Evolutionary conservation across 176 grass and related monocot genomes (phyloP).

Genomic region (Eragrostis nindensis): DNA sequence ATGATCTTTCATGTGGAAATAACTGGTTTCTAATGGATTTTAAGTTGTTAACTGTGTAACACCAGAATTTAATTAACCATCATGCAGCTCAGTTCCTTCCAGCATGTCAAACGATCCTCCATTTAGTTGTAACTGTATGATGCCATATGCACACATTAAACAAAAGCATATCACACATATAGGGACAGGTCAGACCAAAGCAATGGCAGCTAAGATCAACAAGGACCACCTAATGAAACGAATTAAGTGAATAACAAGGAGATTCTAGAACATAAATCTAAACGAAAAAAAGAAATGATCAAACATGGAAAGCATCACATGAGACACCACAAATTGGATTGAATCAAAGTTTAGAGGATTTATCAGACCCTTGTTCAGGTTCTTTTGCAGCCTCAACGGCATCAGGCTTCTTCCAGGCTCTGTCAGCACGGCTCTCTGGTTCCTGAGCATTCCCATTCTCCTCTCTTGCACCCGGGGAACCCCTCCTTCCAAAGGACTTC

Average conservation of each 20-base stretch:
- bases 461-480: constrained; percentile 27
- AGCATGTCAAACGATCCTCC: background rate
- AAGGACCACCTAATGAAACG: background rate
- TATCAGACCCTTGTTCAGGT: constrained; percentile 43
- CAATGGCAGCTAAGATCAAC: constrained; percentile 11
- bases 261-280: background rate
- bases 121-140: background rate
- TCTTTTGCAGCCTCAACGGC: constrained; percentile 2
- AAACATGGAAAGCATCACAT: constrained; percentile 17
- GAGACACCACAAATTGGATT: background rate
- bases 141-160: background rate
- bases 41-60: background rate
- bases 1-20: background rate
- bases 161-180: background rate
- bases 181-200: constrained; percentile 7
- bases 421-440: constrained; percentile 39
- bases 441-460: constrained; percentile 20
- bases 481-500: constrained; percentile 45
- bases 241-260: constrained; percentile 13
- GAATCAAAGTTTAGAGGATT: constrained; percentile 30
- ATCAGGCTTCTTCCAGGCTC: constrained; percentile 60
- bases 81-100: background rate
- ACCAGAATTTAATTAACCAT: background rate
- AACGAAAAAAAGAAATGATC: background rate
- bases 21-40: background rate